Evolutionary conservation across 108 stramenopile species (phyloP).

Genomic region (Stephanodiscus minutulus): DNA sequence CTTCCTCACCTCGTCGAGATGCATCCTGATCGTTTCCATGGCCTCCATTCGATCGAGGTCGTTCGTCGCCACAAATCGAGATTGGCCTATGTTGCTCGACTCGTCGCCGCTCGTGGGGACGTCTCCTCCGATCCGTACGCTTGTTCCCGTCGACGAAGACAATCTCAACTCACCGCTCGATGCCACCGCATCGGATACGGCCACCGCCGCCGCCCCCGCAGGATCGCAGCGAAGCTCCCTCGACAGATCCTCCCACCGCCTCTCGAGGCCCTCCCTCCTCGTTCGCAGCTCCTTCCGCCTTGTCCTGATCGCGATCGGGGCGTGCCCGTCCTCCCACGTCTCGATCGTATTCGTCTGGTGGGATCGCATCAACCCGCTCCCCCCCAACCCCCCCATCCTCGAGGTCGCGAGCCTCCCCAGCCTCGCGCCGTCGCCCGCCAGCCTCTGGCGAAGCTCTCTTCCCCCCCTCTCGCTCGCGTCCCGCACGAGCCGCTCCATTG

Average conservation of each 20-base stretch:
- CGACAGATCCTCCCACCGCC: slow-evolving; percentile 21
- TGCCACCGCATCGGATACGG: slow-evolving; percentile 1
- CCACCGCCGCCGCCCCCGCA: neutral
- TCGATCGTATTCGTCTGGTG: slow-evolving; percentile 32
- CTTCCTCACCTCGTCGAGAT: slow-evolving; percentile 56
- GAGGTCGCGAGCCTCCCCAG: slow-evolving; percentile 71
- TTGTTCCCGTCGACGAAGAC: neutral
- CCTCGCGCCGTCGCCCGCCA: slow-evolving; percentile 81
- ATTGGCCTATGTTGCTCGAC: neutral
- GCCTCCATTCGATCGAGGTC: slow-evolving; percentile 58
- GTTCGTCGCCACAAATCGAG: slow-evolving; percentile 13
- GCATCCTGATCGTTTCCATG: slow-evolving; percentile 66
- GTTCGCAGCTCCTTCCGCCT: slow-evolving; percentile 46
- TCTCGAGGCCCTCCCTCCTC: slow-evolving; percentile 51
- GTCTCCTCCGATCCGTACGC: neutral
- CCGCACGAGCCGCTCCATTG: slow-evolving; percentile 68
- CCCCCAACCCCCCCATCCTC: slow-evolving; percentile 55
- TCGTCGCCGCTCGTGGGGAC: neutral
- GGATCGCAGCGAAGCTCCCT: neutral
- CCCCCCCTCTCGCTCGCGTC: slow-evolving; percentile 57
- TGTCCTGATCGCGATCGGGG: slow-evolving; percentile 51
- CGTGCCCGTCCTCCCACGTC: slow-evolving; percentile 87
- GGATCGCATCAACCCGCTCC: slow-evolving; percentile 31
- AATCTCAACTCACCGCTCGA: neutral
- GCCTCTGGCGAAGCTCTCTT: slow-evolving; percentile 58